phyloP scores from a whole-genome alignment of 192 early-diverging fungal genomes.

The Gonapodya prolifera region DNA sequence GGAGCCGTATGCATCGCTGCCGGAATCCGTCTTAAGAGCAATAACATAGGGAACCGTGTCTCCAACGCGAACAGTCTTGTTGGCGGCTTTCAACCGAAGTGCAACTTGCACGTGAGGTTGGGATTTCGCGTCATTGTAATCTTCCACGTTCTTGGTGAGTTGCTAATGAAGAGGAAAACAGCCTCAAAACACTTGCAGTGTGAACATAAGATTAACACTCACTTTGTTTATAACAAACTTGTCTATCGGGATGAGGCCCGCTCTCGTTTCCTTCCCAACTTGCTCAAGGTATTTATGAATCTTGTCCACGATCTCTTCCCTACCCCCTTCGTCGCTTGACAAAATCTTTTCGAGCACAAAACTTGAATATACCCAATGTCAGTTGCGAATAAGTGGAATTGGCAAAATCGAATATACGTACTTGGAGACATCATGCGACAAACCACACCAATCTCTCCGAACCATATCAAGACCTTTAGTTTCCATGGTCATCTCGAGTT shows the following conservation, averaged over 20 bases:
- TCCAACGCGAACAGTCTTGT: slow-evolving; percentile 54
- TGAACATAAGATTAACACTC: neutral
- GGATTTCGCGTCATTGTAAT: slow-evolving; percentile 70
- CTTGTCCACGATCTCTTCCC: slow-evolving; percentile 57
- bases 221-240: slow-evolving; percentile 90
- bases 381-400: neutral
- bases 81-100: slow-evolving; percentile 57
- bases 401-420: slow-evolving; percentile 19
- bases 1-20: slow-evolving; percentile 12
- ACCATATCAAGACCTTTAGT: slow-evolving; percentile 94
- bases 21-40: slow-evolving; percentile 31
- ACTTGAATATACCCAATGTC: slow-evolving; percentile 9
- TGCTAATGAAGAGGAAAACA: slow-evolving; percentile 26
- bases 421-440: slow-evolving; percentile 78
- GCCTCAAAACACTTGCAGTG: neutral
- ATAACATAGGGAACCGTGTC: slow-evolving; percentile 93
- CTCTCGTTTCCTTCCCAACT: slow-evolving; percentile 58
- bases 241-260: slow-evolving; percentile 54
- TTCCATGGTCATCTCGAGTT: slow-evolving; percentile 42
- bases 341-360: slow-evolving; percentile 41
- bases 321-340: slow-evolving; percentile 38
- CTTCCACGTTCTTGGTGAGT: slow-evolving; percentile 81
- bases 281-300: slow-evolving; percentile 64
- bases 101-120: slow-evolving; percentile 97
- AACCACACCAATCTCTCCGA: slow-evolving; percentile 91